A percentile compares a stretch with the other conserved stretches of the same genome.
These are phyloP conservation scores for Backusella sp. DNA, from an alignment of 192 early-diverging fungal genomes.

Conservation along the genomic window DNA sequence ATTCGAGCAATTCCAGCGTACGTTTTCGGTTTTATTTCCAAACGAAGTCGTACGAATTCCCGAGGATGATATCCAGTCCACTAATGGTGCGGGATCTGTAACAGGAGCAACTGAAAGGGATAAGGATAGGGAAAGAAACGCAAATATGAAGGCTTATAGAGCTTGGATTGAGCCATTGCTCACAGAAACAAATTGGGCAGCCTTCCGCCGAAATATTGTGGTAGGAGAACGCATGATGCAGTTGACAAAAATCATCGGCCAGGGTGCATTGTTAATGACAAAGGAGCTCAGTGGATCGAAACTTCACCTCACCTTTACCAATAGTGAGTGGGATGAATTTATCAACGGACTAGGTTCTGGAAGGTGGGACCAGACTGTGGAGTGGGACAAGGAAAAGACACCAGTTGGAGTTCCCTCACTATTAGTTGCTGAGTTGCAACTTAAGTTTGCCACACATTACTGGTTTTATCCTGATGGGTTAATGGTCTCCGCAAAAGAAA, in stretches of 20 bases:
- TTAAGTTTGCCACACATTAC: constrained; percentile 22
- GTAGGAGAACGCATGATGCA: constrained; percentile 42
- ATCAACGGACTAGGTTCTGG: constrained; percentile 25
- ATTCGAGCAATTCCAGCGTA: constrained; percentile 37
- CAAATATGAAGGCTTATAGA: constrained; percentile 40
- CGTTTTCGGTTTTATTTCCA: constrained; percentile 30
- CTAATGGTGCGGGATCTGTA: neutral
- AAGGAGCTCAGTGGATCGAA: constrained; percentile 49
- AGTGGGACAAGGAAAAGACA: constrained; percentile 16
- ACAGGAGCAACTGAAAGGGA: constrained; percentile 16
- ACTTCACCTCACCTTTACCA: constrained; percentile 43
- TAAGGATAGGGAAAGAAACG: constrained; percentile 34
- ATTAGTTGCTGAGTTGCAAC: constrained; percentile 24
- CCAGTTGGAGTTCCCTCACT: constrained; percentile 4
- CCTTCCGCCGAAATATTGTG: constrained; percentile 40
- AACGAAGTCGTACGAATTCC: constrained; percentile 18
- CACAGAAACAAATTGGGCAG: constrained; percentile 40
- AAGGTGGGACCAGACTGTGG: constrained; percentile 25
- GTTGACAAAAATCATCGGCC: constrained; percentile 34
- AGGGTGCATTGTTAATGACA: constrained; percentile 47
- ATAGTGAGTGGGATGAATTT: constrained; percentile 44
- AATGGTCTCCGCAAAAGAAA: constrained; percentile 8
- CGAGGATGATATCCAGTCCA: constrained; percentile 3
- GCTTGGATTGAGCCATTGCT: constrained; percentile 36
- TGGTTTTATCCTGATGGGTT: constrained; percentile 27